Percentiles rank a stretch among this genome's conserved stretches.
phyloP scores from a whole-genome alignment of 164 flowering plant species.

The Cinnamomum micranthum region DNA sequence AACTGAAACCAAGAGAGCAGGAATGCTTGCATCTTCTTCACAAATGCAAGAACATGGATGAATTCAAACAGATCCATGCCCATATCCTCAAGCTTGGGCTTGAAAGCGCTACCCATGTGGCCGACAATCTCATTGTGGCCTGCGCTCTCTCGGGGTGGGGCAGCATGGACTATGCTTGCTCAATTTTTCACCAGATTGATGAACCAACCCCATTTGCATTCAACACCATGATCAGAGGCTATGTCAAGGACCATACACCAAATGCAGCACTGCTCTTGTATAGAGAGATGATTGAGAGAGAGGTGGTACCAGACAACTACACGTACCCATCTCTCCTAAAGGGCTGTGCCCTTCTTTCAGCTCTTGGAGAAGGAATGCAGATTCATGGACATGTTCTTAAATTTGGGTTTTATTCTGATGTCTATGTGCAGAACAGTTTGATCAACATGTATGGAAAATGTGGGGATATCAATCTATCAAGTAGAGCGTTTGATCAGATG shows the following conservation, averaged over 20 bases:
- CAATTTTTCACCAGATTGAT: constrained; percentile 53
- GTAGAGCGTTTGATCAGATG: constrained; percentile 52
- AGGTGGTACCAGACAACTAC: constrained; percentile 50
- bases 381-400: constrained; percentile 66
- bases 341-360: constrained; percentile 44
- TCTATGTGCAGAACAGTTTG: constrained; percentile 79
- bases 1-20: constrained; percentile 35
- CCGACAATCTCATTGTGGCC: constrained; percentile 49
- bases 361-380: constrained; percentile 51
- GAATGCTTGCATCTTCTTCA: constrained; percentile 46
- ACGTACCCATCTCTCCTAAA: constrained; percentile 69
- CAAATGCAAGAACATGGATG: constrained; percentile 61
- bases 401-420: constrained; percentile 53
- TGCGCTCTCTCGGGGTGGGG: constrained; percentile 79
- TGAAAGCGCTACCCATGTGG: constrained; percentile 29
- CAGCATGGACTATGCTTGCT: constrained; percentile 77
- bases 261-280: constrained; percentile 42
- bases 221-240: constrained; percentile 75
- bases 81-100: constrained; percentile 56
- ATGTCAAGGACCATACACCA: constrained; percentile 35
- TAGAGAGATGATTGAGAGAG: constrained; percentile 53
- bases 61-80: constrained; percentile 66
- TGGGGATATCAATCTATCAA: constrained; percentile 35
- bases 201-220: constrained; percentile 57
- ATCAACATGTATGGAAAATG: constrained; percentile 78